Percentiles rank a stretch among this genome's conserved stretches.
Conservation (phyloP, 2,329 filamentous ascomycete species). For the Pseudodiploospora longispora region DNA sequence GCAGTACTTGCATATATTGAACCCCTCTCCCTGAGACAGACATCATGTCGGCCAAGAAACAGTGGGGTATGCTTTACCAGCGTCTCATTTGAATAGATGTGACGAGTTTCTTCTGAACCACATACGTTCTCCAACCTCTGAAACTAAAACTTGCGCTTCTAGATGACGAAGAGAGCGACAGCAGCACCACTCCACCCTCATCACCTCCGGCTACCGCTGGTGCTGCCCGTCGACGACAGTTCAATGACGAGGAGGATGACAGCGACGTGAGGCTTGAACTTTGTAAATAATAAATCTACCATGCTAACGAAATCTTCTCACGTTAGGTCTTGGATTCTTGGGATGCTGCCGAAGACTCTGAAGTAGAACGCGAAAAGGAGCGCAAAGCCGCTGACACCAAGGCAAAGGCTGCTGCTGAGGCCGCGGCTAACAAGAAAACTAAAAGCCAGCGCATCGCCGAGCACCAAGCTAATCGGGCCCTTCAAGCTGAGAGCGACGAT, state of each 20-base stretch:
- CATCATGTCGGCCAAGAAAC: conserved; percentile 36
- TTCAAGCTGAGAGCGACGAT: conserved; percentile 41
- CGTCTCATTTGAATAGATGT: not conserved
- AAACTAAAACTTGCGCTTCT: not conserved
- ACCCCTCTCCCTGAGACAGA: conserved; percentile 11
- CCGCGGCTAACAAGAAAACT: conserved; percentile 83
- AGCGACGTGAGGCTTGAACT: conserved; percentile 55
- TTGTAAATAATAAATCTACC: not conserved
- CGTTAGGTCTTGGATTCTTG: conserved; percentile 83
- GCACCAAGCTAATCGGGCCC: conserved; percentile 54
- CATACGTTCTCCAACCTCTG: too few species aligned
- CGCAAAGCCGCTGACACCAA: conserved; percentile 80
- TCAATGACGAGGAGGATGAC: conserved; percentile 87
- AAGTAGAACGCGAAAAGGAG: conserved; percentile 91
- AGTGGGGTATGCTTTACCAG: conserved; percentile 31
- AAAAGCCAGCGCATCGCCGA: conserved; percentile 82
- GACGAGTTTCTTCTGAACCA: too few species aligned
- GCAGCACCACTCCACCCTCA: conserved; percentile 24
- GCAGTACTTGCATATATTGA: too few species aligned
- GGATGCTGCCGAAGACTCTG: conserved; percentile 95
- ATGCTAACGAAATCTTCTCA: not conserved
- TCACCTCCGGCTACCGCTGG: conserved; percentile 30
- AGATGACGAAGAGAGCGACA: conserved; percentile 30
- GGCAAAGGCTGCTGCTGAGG: conserved; percentile 81
- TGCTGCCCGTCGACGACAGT: conserved; percentile 48